A percentile compares a stretch with the other conserved stretches of the same genome.
Conservation (phyloP, 495 filamentous ascomycete genomes). For the Oidiodendron maius region DNA sequence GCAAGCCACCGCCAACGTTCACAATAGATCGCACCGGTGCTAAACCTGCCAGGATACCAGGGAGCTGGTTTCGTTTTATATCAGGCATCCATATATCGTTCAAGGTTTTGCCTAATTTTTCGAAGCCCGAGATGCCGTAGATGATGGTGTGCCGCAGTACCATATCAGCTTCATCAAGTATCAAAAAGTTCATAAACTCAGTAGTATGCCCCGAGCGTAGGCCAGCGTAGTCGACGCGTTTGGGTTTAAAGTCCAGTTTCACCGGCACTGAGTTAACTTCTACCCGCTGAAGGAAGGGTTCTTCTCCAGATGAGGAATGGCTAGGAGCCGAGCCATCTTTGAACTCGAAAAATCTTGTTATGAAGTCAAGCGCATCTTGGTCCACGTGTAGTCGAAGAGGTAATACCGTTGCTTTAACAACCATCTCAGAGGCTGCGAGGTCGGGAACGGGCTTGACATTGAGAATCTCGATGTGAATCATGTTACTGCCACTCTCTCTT, state of each 20-base stretch:
- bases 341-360: constrained; percentile 96
- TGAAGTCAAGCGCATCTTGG: constrained; percentile 96
- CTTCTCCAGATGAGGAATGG: constrained; percentile 52
- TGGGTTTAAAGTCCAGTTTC: constrained; percentile 94
- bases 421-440: constrained; percentile 83
- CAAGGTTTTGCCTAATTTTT: constrained; percentile 76
- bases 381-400: constrained; percentile 93
- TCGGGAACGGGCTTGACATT: constrained; percentile 81
- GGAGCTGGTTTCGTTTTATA: constrained; percentile 84
- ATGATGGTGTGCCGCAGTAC: constrained; percentile 82
- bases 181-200: constrained; percentile 98
- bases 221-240: constrained; percentile 89
- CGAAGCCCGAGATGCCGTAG: constrained; percentile 86
- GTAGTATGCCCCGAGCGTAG: constrained; percentile 96
- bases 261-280: constrained; percentile 80
- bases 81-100: constrained; percentile 98
- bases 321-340: constrained; percentile 64
- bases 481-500: constrained; percentile 75
- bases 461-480: constrained; percentile 83
- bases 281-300: constrained; percentile 84
- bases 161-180: constrained; percentile 84
- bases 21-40: constrained; percentile 83
- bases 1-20: constrained; percentile 81
- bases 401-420: constrained; percentile 77
- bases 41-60: constrained; percentile 81